Conservation (phyloP, 768 basidiomycete species). For the Rhodotorula babjevae region DNA sequence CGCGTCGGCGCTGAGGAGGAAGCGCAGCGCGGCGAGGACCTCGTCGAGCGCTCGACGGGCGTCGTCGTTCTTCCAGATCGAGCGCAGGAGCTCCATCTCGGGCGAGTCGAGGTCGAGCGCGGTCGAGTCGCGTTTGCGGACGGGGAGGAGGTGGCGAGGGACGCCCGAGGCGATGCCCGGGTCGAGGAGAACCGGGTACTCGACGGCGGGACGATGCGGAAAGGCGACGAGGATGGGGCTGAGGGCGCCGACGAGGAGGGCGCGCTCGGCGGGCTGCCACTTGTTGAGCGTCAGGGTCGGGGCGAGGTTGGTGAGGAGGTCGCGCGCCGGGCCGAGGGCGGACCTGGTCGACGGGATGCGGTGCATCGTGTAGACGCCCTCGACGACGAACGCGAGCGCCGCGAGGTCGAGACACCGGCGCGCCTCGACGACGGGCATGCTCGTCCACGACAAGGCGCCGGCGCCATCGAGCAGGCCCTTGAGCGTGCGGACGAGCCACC, state of each 20-base stretch:
- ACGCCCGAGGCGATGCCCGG: slow-evolving; percentile 27
- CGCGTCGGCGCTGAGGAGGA: slow-evolving; percentile 9
- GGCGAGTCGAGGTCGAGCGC: slow-evolving; percentile 10
- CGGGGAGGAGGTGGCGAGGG: neutral
- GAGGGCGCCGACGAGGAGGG: slow-evolving; percentile 61
- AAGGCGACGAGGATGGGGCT: slow-evolving; percentile 57
- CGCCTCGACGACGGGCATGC: slow-evolving; percentile 52
- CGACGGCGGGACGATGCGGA: slow-evolving; percentile 39
- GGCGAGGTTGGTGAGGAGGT: slow-evolving; percentile 51
- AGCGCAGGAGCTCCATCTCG: slow-evolving; percentile 7
- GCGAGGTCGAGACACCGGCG: slow-evolving; percentile 67
- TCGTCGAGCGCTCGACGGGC: slow-evolving; percentile 14
- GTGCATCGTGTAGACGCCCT: slow-evolving; percentile 58
- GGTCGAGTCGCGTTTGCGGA: neutral
- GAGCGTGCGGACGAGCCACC: slow-evolving; percentile 22
- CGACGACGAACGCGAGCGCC: slow-evolving; percentile 54
- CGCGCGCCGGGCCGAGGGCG: slow-evolving; percentile 62
- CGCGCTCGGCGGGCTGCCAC: slow-evolving; percentile 63
- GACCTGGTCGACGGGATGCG: slow-evolving; percentile 51
- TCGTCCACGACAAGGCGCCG: slow-evolving; percentile 21
- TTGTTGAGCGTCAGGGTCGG: slow-evolving; percentile 49
- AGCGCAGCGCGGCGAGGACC: slow-evolving; percentile 17
- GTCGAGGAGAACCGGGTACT: slow-evolving; percentile 37
- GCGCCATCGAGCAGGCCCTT: slow-evolving; percentile 10
- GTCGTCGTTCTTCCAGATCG: slow-evolving; percentile 13